phyloP scores from a whole-genome alignment of 73 alveolate species.

The Diophrys appendiculata region DNA sequence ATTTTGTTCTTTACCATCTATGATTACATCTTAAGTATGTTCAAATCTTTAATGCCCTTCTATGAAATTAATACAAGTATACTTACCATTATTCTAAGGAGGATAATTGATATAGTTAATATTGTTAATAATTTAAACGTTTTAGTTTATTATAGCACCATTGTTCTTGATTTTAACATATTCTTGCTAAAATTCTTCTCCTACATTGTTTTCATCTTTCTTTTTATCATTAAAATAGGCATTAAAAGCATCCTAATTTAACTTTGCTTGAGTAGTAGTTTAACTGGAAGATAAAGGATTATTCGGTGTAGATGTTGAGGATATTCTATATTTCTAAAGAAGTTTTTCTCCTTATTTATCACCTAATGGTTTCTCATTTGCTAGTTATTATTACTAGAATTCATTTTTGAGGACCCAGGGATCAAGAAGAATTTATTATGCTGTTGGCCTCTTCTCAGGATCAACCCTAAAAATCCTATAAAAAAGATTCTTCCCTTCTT shows the following conservation, averaged over 20 bases:
- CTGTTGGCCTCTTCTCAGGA: slow-evolving; percentile 25
- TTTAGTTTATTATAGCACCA: too few relatives aligned
- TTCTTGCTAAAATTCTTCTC: too few relatives aligned
- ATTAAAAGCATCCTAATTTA: neutral
- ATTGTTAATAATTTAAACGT: too few relatives aligned
- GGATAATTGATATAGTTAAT: too few relatives aligned
- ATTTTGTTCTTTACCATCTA: too few relatives aligned
- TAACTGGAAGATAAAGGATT: neutral
- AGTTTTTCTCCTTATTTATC: neutral
- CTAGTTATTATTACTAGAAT: neutral
- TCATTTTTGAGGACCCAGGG: neutral
- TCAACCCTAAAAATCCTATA: slow-evolving; percentile 42
- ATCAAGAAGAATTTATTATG: neutral
- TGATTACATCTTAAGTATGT: too few relatives aligned
- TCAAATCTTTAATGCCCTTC: too few relatives aligned
- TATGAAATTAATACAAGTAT: too few relatives aligned
- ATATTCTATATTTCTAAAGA: neutral
- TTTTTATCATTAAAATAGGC: neutral
- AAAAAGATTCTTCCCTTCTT: slow-evolving; percentile 47
- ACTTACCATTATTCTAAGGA: too few relatives aligned
- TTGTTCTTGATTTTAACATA: too few relatives aligned
- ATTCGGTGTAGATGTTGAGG: neutral
- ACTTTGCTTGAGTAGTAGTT: neutral
- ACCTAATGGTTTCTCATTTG: neutral
- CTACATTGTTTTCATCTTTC: too few relatives aligned